A percentile compares a stretch with the other conserved stretches of the same genome.
These are phyloP conservation scores for Mesembryanthemum crystallinum DNA, from an alignment of 148 eudicot species.

Conservation along the genomic window DNA sequence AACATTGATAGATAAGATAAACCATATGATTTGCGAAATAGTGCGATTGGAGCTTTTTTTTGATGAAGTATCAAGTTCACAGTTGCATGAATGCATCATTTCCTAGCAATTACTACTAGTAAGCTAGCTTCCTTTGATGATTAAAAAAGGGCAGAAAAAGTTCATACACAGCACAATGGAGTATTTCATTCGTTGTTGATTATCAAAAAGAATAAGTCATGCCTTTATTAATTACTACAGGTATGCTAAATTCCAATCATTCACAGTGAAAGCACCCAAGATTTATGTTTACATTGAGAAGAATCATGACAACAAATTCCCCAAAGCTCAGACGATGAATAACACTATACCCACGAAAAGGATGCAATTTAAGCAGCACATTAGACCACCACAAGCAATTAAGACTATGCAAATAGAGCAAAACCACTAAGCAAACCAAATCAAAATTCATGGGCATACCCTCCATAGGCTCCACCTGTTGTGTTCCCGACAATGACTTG, in stretches of 20 bases:
- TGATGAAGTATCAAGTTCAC: no score
- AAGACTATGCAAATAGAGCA: not conserved
- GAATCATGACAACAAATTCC: not conserved
- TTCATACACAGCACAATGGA: not conserved
- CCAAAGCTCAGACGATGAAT: not conserved
- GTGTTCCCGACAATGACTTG: no score
- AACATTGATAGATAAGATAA: not conserved
- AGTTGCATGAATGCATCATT: no score
- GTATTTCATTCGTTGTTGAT: not conserved
- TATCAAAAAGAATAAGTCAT: no score
- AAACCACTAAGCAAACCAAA: not conserved
- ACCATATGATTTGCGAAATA: no score
- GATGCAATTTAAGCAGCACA: not conserved
- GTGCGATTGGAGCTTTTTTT: no score
- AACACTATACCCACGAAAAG: not conserved
- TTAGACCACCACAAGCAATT: not conserved
- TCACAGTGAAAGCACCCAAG: no score
- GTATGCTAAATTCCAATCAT: not conserved
- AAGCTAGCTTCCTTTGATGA: not conserved
- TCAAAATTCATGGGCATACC: no score
- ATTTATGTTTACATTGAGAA: not conserved
- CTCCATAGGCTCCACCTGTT: no score
- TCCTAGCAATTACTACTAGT: not conserved
- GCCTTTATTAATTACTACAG: not conserved
- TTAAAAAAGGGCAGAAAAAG: not conserved